Evolutionary conservation across 2,329 filamentous ascomycete species (phyloP).

Genomic region (Aspergillus fumigatus): DNA sequence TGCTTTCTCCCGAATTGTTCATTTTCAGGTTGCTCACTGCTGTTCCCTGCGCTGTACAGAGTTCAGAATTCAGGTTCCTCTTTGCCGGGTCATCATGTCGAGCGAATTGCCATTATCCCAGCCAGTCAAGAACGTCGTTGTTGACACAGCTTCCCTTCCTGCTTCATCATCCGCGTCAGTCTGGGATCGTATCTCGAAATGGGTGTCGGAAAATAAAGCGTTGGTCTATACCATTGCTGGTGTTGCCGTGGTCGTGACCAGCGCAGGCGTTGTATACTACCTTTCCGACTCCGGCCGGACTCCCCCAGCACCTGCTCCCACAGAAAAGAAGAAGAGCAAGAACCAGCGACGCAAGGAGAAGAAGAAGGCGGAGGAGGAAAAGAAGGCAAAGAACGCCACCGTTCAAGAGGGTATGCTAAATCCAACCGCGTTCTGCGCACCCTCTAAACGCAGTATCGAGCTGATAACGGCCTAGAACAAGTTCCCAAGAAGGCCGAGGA

Average conservation of each 20-base stretch:
- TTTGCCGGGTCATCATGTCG: conserved; percentile 36
- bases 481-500: conserved; percentile 50
- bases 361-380: conserved; percentile 48
- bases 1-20: conserved; percentile 2
- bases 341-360: conserved; percentile 80
- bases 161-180: conserved; percentile 59
- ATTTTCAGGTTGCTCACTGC: neutral
- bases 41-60: conserved; percentile 4
- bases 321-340: conserved; percentile 71
- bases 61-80: conserved; percentile 10
- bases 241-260: conserved; percentile 84
- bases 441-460: conserved; percentile 14
- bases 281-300: conserved; percentile 54
- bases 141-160: conserved; percentile 40
- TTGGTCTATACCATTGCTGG: conserved; percentile 95
- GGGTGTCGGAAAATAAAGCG: conserved; percentile 94
- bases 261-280: conserved; percentile 91
- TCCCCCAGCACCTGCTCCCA: conserved; percentile 30
- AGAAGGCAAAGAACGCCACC: conserved; percentile 49
- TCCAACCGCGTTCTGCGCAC: conserved; percentile 32
- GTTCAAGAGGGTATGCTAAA: conserved; percentile 33
- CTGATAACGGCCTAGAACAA: conserved; percentile 21
- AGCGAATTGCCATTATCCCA: conserved; percentile 34
- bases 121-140: conserved; percentile 34
- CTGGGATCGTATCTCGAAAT: conserved; percentile 85